phyloP scores from a whole-genome alignment of 1,139 yeast genomes.

The Geotrichum histeridarum region DNA sequence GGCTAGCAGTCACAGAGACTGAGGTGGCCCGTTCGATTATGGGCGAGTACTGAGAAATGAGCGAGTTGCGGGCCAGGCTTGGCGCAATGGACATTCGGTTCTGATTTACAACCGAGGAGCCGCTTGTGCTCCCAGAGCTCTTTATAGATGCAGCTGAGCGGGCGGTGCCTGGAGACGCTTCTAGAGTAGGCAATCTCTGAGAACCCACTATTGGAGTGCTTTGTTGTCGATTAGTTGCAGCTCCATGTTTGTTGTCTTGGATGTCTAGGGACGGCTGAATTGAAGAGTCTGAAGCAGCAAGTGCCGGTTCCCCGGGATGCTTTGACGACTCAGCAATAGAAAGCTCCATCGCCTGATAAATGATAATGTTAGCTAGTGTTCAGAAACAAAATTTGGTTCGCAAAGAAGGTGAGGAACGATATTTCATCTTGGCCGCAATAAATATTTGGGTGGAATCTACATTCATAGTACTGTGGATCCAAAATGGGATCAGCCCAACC shows the following conservation, averaged over 20 bases:
- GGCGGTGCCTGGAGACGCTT: background rate
- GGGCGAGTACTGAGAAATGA: slow-evolving; percentile 23
- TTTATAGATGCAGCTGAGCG: background rate
- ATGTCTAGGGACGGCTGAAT: slow-evolving; percentile 11
- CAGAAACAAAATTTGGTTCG: no score
- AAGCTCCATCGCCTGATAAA: no score
- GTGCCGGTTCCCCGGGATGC: background rate
- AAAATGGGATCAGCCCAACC: background rate
- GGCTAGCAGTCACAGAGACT: slow-evolving; percentile 4
- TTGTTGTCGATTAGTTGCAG: background rate
- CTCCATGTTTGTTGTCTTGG: slow-evolving; percentile 2
- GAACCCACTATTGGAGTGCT: background rate
- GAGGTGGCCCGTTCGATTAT: slow-evolving; percentile 21
- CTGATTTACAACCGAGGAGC: background rate
- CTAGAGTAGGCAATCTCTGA: background rate
- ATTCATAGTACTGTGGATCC: no score
- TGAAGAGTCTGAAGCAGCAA: background rate
- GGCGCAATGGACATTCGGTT: slow-evolving; percentile 17
- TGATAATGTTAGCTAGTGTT: no score
- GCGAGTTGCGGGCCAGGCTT: slow-evolving; percentile 19
- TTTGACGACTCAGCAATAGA: no score
- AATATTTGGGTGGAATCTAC: no score
- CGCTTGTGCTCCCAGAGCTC: background rate
- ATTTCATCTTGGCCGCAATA: no score
- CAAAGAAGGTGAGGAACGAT: no score